Evolutionary conservation across 2,329 filamentous ascomycete genomes (phyloP).

Genomic region (Ceratocystis diversiconidia): DNA sequence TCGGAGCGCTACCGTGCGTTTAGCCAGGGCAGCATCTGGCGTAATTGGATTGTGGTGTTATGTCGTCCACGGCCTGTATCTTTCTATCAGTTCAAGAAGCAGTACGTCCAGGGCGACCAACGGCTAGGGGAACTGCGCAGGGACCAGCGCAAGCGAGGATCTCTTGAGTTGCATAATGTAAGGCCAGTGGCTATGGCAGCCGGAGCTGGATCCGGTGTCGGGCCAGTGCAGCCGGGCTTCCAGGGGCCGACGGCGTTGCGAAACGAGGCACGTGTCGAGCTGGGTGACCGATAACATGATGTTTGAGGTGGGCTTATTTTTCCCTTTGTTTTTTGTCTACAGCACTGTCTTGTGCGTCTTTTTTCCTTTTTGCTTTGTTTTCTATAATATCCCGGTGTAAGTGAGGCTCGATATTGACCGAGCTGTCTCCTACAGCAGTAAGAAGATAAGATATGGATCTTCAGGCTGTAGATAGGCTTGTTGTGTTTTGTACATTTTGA

Average conservation of each 20-base stretch:
- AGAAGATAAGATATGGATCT: too few species aligned
- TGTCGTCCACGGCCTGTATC: slow-evolving; percentile 73
- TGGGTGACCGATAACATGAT: neutral
- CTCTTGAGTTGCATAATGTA: slow-evolving; percentile 56
- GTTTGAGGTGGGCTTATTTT: neutral
- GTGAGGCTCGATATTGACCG: too few species aligned
- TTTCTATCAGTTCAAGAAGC: slow-evolving; percentile 73
- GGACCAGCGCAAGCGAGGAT: slow-evolving; percentile 30
- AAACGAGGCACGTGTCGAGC: slow-evolving; percentile 1
- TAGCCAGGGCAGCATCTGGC: slow-evolving; percentile 57
- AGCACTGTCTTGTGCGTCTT: neutral
- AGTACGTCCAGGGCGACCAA: slow-evolving; percentile 69
- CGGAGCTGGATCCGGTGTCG: slow-evolving; percentile 16
- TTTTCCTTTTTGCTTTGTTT: neutral
- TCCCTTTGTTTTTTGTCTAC: slow-evolving; percentile 2
- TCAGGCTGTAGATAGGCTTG: too few species aligned
- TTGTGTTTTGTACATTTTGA: slow-evolving; percentile 4
- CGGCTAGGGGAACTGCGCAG: slow-evolving; percentile 46
- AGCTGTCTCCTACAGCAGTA: too few species aligned
- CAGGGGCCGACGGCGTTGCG: slow-evolving; percentile 39
- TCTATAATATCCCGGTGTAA: neutral
- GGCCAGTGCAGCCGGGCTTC: slow-evolving; percentile 31
- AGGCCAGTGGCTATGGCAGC: slow-evolving; percentile 7
- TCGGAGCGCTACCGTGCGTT: slow-evolving; percentile 85
- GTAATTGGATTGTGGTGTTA: slow-evolving; percentile 71